A percentile compares a stretch with the other conserved stretches of the same genome.
Conservation (phyloP, 805 yeast species). For the Kodamaea jinghongensis region DNA sequence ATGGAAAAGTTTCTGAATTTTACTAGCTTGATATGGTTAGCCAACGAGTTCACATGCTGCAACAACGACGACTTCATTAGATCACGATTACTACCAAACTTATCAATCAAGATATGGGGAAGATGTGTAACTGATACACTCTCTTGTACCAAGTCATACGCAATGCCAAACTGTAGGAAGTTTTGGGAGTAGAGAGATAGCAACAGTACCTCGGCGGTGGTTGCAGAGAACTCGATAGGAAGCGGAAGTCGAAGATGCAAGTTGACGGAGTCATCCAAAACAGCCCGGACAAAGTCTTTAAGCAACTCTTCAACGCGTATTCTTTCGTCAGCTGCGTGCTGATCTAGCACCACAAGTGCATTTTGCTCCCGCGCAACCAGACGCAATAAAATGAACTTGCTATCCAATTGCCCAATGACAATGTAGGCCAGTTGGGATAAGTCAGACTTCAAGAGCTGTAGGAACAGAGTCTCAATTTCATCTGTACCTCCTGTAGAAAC, state of each 20-base stretch:
- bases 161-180: constrained; percentile 20
- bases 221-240: constrained; percentile 17
- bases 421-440: constrained; percentile 6
- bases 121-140: constrained; percentile 35
- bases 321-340: constrained; percentile 85
- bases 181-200: constrained; percentile 13
- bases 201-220: constrained; percentile 23
- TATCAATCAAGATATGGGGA: constrained; percentile 42
- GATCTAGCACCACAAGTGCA: constrained; percentile 57
- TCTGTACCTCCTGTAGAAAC: no score
- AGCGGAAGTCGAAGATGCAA: constrained; percentile 9
- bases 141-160: constrained; percentile 7
- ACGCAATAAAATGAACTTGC: constrained; percentile 55
- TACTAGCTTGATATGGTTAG: constrained; percentile 24
- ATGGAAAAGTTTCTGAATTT: constrained; percentile 1
- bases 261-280: constrained; percentile 14
- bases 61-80: constrained; percentile 38
- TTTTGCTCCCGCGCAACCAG: constrained; percentile 1
- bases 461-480: not conserved
- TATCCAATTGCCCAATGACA: constrained; percentile 58
- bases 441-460: not conserved
- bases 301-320: constrained; percentile 54
- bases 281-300: constrained; percentile 31
- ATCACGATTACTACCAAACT: constrained; percentile 22
- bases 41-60: constrained; percentile 45